phyloP scores from a whole-genome alignment of 1,139 yeast genomes.

The Groenewaldozyma sp. region DNA sequence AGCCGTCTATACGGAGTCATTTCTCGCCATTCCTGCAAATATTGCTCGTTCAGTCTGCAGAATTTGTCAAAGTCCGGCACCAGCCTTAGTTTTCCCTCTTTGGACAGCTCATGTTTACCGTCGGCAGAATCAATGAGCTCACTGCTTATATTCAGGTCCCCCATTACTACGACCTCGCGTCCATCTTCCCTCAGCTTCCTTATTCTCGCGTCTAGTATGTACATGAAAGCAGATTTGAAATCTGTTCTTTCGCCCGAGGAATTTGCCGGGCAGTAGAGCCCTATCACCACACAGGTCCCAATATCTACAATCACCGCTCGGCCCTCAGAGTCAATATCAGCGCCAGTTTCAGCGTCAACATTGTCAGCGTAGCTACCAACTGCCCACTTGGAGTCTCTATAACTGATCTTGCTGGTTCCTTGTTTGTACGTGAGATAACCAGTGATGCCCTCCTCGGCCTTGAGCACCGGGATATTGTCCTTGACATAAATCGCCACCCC shows the following conservation, averaged over 20 bases:
- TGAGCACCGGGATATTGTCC: slow-evolving; percentile 38
- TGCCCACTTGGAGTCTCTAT: slow-evolving; percentile 21
- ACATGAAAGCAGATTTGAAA: slow-evolving; percentile 50
- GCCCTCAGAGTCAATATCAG: slow-evolving; percentile 70
- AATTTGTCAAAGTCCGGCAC: slow-evolving; percentile 26
- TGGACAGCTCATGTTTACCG: slow-evolving; percentile 39
- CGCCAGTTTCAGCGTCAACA: slow-evolving; percentile 33
- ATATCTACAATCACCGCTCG: slow-evolving; percentile 69
- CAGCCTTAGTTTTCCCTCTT: slow-evolving; percentile 20
- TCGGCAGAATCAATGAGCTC: slow-evolving; percentile 83
- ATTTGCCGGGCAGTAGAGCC: slow-evolving; percentile 90
- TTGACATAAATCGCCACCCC: slow-evolving; percentile 86
- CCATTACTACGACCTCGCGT: slow-evolving; percentile 60
- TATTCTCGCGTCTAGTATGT: slow-evolving; percentile 51
- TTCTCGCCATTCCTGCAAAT: slow-evolving; percentile 22
- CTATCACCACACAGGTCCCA: slow-evolving; percentile 50
- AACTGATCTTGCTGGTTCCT: slow-evolving; percentile 11
- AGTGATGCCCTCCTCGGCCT: slow-evolving; percentile 88
- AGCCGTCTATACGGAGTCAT: slow-evolving; percentile 22
- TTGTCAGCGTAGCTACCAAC: slow-evolving; percentile 68
- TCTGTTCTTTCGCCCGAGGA: slow-evolving; percentile 69
- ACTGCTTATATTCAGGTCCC: slow-evolving; percentile 76
- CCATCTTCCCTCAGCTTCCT: slow-evolving; percentile 36
- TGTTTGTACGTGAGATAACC: slow-evolving; percentile 41
- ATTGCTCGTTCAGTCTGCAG: slow-evolving; percentile 11